Conservation (phyloP, 1,284 basidiomycete species). For the Trametes hirsuta region DNA sequence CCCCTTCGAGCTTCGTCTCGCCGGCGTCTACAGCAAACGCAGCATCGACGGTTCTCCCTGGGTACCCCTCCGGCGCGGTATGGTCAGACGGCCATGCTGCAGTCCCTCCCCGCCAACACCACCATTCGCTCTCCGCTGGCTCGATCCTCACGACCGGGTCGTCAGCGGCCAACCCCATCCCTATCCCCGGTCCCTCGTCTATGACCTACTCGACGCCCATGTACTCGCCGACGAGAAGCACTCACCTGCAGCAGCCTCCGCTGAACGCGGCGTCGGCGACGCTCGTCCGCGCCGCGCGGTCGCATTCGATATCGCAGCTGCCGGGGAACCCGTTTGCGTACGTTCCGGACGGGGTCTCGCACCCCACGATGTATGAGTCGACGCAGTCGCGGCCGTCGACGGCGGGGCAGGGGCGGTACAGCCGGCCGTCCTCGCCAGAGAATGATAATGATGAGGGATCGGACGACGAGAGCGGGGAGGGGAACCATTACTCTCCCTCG, state of each 20-base stretch:
- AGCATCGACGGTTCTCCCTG: conserved; percentile 13
- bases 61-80: conserved; percentile 15
- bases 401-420: conserved; percentile 31
- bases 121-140: conserved; percentile 37
- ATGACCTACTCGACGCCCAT: conserved; percentile 18
- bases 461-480: conserved; percentile 37
- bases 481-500: conserved; percentile 25
- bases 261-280: conserved; percentile 37
- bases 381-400: conserved; percentile 37
- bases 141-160: conserved; percentile 31
- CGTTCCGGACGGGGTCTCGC: conserved; percentile 34
- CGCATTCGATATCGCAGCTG: conserved; percentile 58
- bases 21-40: conserved; percentile 16
- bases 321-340: conserved; percentile 51
- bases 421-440: conserved; percentile 36
- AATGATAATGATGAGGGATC: conserved; percentile 49
- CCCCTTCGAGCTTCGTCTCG: conserved; percentile 22
- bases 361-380: conserved; percentile 29
- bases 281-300: conserved; percentile 60
- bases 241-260: conserved; percentile 26
- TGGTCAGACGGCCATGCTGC: conserved; percentile 30
- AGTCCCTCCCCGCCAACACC: conserved; percentile 22
- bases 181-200: conserved; percentile 26
- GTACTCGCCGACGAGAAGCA: conserved; percentile 24
- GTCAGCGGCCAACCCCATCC: conserved; percentile 29